These are phyloP conservation scores for Nakaseomyces nivariensis DNA, from an alignment of 1,139 yeast species.

Conservation along the genomic window DNA sequence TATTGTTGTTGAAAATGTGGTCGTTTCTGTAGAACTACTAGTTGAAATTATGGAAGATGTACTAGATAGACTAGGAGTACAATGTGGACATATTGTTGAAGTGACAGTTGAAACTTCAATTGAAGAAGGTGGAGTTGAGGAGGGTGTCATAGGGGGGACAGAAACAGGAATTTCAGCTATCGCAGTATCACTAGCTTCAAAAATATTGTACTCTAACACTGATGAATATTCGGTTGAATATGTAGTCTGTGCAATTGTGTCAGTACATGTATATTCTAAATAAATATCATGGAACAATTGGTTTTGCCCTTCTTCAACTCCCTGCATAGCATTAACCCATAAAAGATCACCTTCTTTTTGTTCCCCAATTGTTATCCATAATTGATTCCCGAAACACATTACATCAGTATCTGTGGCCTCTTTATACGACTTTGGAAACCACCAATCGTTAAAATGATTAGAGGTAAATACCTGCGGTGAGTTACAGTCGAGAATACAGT, in stretches of 20 bases:
- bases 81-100: background rate
- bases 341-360: constrained; percentile 17
- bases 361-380: constrained; percentile 15
- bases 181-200: constrained; percentile 14
- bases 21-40: background rate
- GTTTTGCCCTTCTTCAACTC: constrained; percentile 13
- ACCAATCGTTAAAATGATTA: constrained; percentile 28
- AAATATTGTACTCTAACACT: constrained; percentile 13
- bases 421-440: constrained; percentile 20
- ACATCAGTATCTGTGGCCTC: constrained; percentile 11
- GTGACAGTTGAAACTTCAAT: background rate
- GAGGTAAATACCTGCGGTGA: constrained; percentile 21
- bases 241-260: constrained; percentile 20
- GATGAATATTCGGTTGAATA: constrained; percentile 16
- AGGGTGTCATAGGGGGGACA: background rate
- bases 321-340: constrained; percentile 26
- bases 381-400: constrained; percentile 16
- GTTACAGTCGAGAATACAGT: constrained; percentile 24
- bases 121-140: background rate
- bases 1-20: background rate
- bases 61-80: background rate
- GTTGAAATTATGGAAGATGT: background rate
- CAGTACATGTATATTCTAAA: constrained; percentile 22
- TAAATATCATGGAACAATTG: constrained; percentile 19
- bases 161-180: constrained; percentile 4